Evolutionary conservation across 2,329 filamentous ascomycete genomes (phyloP), one percentile per base, ranked within the genome.

Genomic region (Furcasterigmium furcatum): DNA sequence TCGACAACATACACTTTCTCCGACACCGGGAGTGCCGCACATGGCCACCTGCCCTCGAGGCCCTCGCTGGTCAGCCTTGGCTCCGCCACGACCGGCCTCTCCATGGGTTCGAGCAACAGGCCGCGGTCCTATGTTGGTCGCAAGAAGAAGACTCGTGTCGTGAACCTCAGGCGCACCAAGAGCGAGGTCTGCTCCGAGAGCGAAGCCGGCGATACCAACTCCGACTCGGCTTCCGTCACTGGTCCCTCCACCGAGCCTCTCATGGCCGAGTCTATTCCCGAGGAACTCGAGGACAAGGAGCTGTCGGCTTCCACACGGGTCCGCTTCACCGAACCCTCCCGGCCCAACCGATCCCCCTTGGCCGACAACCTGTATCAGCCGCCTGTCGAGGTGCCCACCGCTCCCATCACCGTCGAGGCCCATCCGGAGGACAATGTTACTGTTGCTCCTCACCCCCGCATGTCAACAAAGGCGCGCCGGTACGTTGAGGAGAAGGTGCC

Each of bases 71-170:
- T 77, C 2, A 87, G 76, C 60, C 63, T 84, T 48, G 73, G 77
- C 49, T 84, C 86, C 0, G 75, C 79, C 30, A 74, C 77, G 2
- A 77, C 77, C 5, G 82, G 84, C 2, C 65, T 87, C n/a, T 77
- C 79, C 13, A 71, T 89, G 9, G 83, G 84, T 18, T 73, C 79
- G 4, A 76, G 76, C 44, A 72, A 79, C 40, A 69, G 77, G 54
- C 70, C 77, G 36, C 80, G 87, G 52, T 70, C 82, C 4, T 77
- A 82, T 50, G 74, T 76, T 19, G 76, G 80, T 27, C 80, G 87
- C 44, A 92, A 88, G 70, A 88, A 88, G 73, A 95, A 92, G 77
- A 89, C 82, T 47, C 77, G 89, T 18, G 84, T 95, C 13, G 87
- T 95, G 49, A 90, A 95, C 58, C 72, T 95, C 13, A 79, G 89